A percentile compares a stretch with the other conserved stretches of the same genome.
These are phyloP conservation scores for Rhododendron vialii DNA, from an alignment of 148 eudicot genomes.

Conservation along the genomic window DNA sequence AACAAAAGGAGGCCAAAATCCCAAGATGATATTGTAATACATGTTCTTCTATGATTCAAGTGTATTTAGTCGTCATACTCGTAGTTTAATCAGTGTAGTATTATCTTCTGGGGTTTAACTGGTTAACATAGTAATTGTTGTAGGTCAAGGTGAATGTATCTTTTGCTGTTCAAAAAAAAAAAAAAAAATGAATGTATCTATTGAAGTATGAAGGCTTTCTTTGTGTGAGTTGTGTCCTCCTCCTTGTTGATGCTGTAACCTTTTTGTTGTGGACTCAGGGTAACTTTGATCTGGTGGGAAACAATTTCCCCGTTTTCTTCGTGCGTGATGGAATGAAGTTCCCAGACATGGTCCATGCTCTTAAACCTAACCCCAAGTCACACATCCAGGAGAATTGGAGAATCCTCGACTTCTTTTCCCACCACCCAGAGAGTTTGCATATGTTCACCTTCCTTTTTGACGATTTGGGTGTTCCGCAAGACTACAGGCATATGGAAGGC, in stretches of 20 bases:
- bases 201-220: background rate
- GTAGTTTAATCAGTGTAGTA: background rate
- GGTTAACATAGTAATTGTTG: background rate
- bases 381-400: slow-evolving; percentile 97
- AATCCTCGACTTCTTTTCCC: slow-evolving; percentile 87
- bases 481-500: slow-evolving; percentile 97
- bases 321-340: slow-evolving; percentile 90
- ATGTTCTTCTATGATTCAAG: background rate
- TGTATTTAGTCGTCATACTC: background rate
- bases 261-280: slow-evolving; percentile 47
- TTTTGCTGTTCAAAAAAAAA: background rate
- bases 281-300: slow-evolving; percentile 94
- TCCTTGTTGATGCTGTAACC: background rate
- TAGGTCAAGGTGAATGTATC: background rate
- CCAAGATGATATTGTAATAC: background rate
- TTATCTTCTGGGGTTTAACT: background rate
- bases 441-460: slow-evolving; percentile 86
- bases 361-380: slow-evolving; percentile 93
- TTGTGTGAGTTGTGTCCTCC: background rate
- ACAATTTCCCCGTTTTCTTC: slow-evolving; percentile 94
- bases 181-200: too few relatives aligned
- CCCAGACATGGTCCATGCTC: slow-evolving; percentile 89
- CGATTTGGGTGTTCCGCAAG: slow-evolving; percentile 75
- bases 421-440: slow-evolving; percentile 87
- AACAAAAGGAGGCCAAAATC: background rate